These are phyloP conservation scores for Fistulinella prunicolor DNA, from an alignment of 768 basidiomycete species.

Conservation along the genomic window DNA sequence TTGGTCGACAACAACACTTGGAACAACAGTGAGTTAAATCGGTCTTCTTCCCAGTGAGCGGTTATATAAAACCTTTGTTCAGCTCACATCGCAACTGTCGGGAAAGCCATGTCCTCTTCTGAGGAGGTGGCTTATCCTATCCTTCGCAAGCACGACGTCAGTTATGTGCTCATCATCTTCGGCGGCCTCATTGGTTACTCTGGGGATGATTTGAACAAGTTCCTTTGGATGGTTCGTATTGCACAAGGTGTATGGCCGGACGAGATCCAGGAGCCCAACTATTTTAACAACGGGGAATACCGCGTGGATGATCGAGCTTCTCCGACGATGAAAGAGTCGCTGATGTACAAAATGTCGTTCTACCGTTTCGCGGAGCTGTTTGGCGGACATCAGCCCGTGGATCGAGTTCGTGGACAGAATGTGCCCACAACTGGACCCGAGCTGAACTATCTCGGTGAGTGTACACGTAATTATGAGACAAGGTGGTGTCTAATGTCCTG, in stretches of 20 bases:
- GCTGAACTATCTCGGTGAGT: constrained; percentile 83
- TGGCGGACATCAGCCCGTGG: constrained; percentile 67
- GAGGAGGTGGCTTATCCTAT: constrained; percentile 98
- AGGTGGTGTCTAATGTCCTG: constrained; percentile 1
- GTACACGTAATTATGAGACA: not conserved
- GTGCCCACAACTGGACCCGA: constrained; percentile 76
- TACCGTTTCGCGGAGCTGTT: constrained; percentile 93
- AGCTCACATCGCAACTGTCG: constrained; percentile 98
- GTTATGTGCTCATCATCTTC: constrained; percentile 96
- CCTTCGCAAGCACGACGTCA: constrained; percentile 94
- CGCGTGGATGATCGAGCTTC: constrained; percentile 84
- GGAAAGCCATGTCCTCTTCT: constrained; percentile 93
- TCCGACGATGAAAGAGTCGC: constrained; percentile 84
- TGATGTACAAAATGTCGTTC: constrained; percentile 99
- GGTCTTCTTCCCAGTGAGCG: not conserved
- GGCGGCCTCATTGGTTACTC: constrained; percentile 96
- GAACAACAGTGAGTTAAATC: constrained; percentile 84
- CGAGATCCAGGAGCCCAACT: constrained; percentile 92
- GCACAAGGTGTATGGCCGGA: constrained; percentile 98
- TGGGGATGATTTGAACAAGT: constrained; percentile 99
- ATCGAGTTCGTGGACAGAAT: constrained; percentile 87
- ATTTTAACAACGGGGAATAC: constrained; percentile 95
- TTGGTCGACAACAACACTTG: constrained; percentile 99
- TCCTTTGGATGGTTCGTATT: constrained; percentile 97
- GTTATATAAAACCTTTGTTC: constrained; percentile 9